These are phyloP conservation scores for Brassica juncea DNA, from an alignment of 345 rosid genomes.

Conservation along the genomic window DNA sequence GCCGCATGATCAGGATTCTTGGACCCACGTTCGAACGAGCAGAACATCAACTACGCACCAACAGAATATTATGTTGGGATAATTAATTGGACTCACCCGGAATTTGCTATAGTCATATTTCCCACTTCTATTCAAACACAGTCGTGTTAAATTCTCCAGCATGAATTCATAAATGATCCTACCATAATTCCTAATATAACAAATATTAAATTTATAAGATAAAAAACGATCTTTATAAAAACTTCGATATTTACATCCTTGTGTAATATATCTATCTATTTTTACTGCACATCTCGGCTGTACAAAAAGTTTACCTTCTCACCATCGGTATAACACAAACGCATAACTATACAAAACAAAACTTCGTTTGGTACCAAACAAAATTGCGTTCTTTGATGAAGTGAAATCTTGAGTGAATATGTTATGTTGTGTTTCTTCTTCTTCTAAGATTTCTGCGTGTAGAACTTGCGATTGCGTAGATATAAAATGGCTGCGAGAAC, in stretches of 20 bases:
- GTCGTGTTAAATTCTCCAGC: constrained; percentile 9
- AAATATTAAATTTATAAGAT: too few relatives aligned
- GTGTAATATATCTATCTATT: not conserved
- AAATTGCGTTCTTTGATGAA: not conserved
- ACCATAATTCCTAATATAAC: not conserved
- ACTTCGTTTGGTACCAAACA: not conserved
- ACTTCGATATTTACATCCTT: not conserved
- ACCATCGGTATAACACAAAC: not conserved
- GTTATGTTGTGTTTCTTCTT: not conserved
- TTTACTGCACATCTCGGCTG: not conserved
- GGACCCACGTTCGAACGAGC: constrained; percentile 37
- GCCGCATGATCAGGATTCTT: constrained; percentile 32
- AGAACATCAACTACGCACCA: constrained; percentile 29
- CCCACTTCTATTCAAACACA: constrained; percentile 16
- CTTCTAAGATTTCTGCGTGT: constrained; percentile 32
- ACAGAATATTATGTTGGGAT: constrained; percentile 36
- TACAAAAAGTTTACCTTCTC: not conserved
- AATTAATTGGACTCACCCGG: constrained; percentile 31
- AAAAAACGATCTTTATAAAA: not conserved
- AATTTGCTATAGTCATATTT: constrained; percentile 20
- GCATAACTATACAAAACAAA: constrained; percentile 1
- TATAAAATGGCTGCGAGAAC: constrained; percentile 53
- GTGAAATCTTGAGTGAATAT: not conserved
- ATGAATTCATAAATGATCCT: constrained; percentile 1
- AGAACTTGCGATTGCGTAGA: constrained; percentile 57